Evolutionary conservation across 2,329 filamentous ascomycete genomes (phyloP).

Genomic region (Phoma herbarum): DNA sequence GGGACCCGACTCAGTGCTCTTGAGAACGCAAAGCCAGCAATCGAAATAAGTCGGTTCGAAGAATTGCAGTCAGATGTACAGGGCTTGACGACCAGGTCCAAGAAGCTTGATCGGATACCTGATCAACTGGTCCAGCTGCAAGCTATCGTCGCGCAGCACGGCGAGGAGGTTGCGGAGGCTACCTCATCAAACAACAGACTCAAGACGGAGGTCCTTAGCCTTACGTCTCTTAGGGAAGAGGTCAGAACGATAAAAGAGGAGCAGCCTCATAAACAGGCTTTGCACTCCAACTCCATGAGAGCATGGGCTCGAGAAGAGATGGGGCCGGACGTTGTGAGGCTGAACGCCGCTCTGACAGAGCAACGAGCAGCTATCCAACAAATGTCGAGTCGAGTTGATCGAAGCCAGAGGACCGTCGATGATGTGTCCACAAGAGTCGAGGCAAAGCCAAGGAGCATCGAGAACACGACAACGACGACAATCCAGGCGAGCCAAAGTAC

Average conservation of each 20-base stretch:
- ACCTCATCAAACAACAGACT: neutral
- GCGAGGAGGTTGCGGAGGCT: neutral
- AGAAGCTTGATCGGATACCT: neutral
- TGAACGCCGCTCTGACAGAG: neutral
- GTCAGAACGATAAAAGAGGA: neutral
- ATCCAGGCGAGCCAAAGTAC: neutral
- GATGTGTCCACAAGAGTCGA: neutral
- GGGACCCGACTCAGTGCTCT: neutral
- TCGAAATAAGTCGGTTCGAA: neutral
- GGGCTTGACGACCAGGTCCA: neutral
- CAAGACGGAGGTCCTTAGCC: neutral
- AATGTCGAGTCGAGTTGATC: neutral
- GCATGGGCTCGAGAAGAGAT: neutral
- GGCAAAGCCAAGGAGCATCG: neutral
- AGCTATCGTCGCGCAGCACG: neutral
- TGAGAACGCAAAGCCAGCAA: neutral
- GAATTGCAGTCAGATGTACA: neutral
- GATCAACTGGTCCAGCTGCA: neutral
- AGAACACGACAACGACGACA: neutral
- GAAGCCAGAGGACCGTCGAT: neutral
- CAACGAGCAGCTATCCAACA: neutral
- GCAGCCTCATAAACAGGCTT: neutral
- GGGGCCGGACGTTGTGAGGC: neutral
- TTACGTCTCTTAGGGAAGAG: neutral
- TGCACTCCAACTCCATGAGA: neutral